A percentile compares a stretch with the other conserved stretches of the same genome.
Evolutionary conservation across 2,329 filamentous ascomycete species (phyloP).

Genomic region (Microdochium trichocladiopsis): DNA sequence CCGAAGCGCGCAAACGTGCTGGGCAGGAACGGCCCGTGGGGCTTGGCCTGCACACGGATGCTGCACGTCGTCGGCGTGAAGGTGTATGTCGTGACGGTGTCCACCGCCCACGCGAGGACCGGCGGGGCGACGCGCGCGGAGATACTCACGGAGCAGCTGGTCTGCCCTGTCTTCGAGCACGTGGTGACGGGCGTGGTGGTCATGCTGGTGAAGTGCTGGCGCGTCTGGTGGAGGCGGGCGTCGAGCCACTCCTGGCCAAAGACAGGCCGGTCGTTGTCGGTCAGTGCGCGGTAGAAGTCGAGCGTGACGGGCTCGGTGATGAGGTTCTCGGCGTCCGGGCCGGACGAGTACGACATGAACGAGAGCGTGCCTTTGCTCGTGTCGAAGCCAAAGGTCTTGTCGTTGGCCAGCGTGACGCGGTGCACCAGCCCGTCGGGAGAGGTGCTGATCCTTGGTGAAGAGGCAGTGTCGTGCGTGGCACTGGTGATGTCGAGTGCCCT

Average conservation of each 20-base stretch:
- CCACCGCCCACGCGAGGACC: slow-evolving; percentile 53
- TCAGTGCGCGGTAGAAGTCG: slow-evolving; percentile 57
- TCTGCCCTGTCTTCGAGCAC: slow-evolving; percentile 14
- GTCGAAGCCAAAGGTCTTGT: slow-evolving; percentile 35
- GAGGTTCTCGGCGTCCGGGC: slow-evolving; percentile 23
- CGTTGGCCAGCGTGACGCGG: slow-evolving; percentile 23
- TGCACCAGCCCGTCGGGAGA: neutral
- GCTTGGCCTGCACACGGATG: slow-evolving; percentile 40
- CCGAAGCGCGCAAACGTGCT: slow-evolving; percentile 57
- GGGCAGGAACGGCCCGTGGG: slow-evolving; percentile 40
- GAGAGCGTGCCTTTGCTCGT: slow-evolving; percentile 31
- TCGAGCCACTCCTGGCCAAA: slow-evolving; percentile 53
- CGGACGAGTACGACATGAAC: slow-evolving; percentile 28
- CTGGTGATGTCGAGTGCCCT: slow-evolving; percentile 9
- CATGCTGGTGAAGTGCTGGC: slow-evolving; percentile 29
- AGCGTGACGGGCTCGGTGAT: slow-evolving; percentile 37
- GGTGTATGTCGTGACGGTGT: slow-evolving; percentile 44
- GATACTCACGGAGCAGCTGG: slow-evolving; percentile 33
- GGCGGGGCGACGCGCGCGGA: slow-evolving; percentile 53
- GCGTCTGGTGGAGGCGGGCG: slow-evolving; percentile 36
- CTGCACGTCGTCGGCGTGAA: slow-evolving; percentile 41
- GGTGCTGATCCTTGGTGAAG: slow-evolving; percentile 11
- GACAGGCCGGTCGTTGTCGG: slow-evolving; percentile 55
- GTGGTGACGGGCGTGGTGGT: slow-evolving; percentile 7
- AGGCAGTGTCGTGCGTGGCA: neutral